Evolutionary conservation across 495 filamentous ascomycete genomes (phyloP).

Genomic region (Hyaloscypha finlandica): DNA sequence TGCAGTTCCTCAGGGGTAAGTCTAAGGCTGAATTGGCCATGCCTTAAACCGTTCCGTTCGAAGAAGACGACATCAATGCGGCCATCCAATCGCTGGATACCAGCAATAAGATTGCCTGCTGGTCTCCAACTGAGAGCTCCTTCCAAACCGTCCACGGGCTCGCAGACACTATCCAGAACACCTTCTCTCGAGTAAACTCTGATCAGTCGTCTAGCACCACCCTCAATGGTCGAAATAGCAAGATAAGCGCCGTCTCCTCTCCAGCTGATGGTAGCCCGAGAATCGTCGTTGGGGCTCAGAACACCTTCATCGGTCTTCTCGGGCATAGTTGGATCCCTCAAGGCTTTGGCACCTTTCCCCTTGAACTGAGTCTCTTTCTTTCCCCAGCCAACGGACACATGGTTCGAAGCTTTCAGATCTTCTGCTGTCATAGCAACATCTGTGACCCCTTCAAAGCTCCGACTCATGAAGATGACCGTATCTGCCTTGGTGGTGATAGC

Average conservation of each 20-base stretch:
- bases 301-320: conserved; percentile 87
- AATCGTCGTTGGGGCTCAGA: conserved; percentile 71
- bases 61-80: conserved; percentile 89
- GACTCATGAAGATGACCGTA: conserved; percentile 89
- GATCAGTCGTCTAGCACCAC: conserved; percentile 68
- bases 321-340: conserved; percentile 91
- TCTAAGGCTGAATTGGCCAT: conserved; percentile 85
- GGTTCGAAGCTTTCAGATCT: conserved; percentile 84
- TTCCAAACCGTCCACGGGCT: conserved; percentile 89
- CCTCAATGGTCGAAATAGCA: conserved; percentile 77
- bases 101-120: conserved; percentile 83
- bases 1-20: conserved; percentile 58
- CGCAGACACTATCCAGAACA: conserved; percentile 84
- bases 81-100: conserved; percentile 68
- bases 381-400: conserved; percentile 98
- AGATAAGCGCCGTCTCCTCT: conserved; percentile 92
- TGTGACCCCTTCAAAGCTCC: conserved; percentile 80
- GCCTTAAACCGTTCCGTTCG: conserved; percentile 90
- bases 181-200: conserved; percentile 91
- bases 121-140: conserved; percentile 89
- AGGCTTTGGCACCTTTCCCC: conserved; percentile 84
- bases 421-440: conserved; percentile 69
- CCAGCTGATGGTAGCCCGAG: conserved; percentile 77
- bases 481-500: conserved; percentile 76
- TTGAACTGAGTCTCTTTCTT: conserved; percentile 98